phyloP scores from a whole-genome alignment of 2,329 filamentous ascomycete species.

The Pyrenochaeta sp. region DNA sequence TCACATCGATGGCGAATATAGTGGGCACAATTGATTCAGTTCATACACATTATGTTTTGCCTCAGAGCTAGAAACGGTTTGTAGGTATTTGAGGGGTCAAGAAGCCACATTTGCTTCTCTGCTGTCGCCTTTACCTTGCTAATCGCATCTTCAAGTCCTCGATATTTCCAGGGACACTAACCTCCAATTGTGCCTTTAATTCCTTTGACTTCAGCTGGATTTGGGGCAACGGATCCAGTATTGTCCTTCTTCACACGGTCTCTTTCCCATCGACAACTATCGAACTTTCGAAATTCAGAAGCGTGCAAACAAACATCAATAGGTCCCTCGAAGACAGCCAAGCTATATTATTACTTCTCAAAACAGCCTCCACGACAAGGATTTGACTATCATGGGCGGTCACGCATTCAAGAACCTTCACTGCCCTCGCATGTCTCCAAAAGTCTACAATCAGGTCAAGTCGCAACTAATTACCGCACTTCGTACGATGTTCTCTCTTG shows the following conservation, averaged over 20 bases:
- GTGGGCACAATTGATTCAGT: no score
- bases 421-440: constrained; percentile 30
- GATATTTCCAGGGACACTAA: neutral
- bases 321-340: neutral
- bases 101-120: neutral
- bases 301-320: no score
- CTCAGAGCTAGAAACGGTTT: neutral
- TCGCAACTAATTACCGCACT: constrained; percentile 18
- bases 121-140: neutral
- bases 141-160: neutral
- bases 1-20: neutral
- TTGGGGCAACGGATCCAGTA: no score
- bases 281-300: no score
- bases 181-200: neutral
- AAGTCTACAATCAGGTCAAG: constrained; percentile 28
- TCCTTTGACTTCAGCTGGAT: neutral
- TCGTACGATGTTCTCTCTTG: constrained; percentile 28
- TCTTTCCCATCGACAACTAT: no score
- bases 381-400: constrained; percentile 31
- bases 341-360: neutral
- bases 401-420: constrained; percentile 33
- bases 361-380: neutral
- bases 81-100: neutral
- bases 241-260: no score
- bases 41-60: neutral